Evolutionary conservation across 345 rosid species (phyloP), one percentile per base, ranked within the genome.

Genomic region (Gossypium longicalyx): DNA sequence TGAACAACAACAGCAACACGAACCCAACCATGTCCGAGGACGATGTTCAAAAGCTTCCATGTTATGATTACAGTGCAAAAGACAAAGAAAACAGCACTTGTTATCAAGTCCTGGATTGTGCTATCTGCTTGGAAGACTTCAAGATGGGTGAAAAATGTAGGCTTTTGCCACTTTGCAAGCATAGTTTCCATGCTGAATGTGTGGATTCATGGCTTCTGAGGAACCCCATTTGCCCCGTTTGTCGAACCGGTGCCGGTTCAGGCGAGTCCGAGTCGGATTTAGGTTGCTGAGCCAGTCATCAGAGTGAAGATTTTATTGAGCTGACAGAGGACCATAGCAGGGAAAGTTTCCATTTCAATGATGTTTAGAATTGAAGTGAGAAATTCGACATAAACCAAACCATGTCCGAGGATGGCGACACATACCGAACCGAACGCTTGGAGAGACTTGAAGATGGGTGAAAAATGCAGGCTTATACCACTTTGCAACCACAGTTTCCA

Each of bases 21-120:
- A 79, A 63, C 61, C 52, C 51, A 15, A 79, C 68, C 75, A 77
- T 85, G 87, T 83, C 90, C 15, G 13, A 41, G n/a, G 82, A 79
- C 3, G 91, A 87, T 9, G 68, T 89, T 12, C 87, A 86, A 76
- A 87, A 82, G 77, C 88, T 89, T 73, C 91, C 91, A 3, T 82
- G 84, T 76, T 86, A 73, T 72, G 79, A 89, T 69, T 51, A 83
- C 77, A 51, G 45, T 16, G 81, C 79, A 22, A 77, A 74, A 20
- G 77, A 83, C 74, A 75, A 57, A 23, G 87, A 82, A 53, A 84
- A 72, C 1, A 79, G 84, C 52, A 82, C 7, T 59, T 23, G 77
- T 2, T 80, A 83, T 56, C 80, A 84, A 0, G 77, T 76, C 12
- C 22, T 57, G 17, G 86, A 84, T 72, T 89, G 93, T 71, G 91